These are phyloP conservation scores for Tripterygium wilfordii DNA, from an alignment of 177 flowering plant species.

Conservation along the genomic window DNA sequence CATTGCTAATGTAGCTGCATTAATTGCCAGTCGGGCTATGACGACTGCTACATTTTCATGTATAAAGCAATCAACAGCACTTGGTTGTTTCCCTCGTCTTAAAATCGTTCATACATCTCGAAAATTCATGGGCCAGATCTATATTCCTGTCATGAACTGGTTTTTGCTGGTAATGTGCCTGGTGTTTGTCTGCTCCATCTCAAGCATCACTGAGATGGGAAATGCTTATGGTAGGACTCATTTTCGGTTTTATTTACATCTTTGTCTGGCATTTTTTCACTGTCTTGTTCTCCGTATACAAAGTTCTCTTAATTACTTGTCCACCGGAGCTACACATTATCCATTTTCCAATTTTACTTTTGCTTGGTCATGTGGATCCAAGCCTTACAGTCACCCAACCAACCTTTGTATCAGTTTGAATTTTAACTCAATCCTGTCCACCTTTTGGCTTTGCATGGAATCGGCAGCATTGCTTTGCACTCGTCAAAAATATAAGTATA, in stretches of 20 bases:
- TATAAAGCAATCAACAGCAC: slow-evolving; percentile 90
- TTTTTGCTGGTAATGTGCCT: slow-evolving; percentile 74
- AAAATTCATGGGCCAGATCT: slow-evolving; percentile 97
- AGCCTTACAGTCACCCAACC: too few relatives aligned
- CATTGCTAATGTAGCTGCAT: slow-evolving; percentile 89
- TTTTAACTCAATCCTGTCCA: too few relatives aligned
- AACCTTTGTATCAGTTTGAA: too few relatives aligned
- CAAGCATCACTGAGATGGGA: slow-evolving; percentile 84
- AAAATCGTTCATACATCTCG: slow-evolving; percentile 95
- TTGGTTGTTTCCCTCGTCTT: slow-evolving; percentile 99
- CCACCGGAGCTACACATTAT: too few relatives aligned
- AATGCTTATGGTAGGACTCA: slow-evolving; percentile 68
- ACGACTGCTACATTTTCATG: slow-evolving; percentile 98
- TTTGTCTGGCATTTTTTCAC: not conserved
- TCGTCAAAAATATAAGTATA: too few relatives aligned
- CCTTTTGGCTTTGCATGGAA: too few relatives aligned
- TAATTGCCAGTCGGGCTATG: slow-evolving; percentile 96
- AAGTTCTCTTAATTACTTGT: not conserved
- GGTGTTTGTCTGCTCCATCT: slow-evolving; percentile 63
- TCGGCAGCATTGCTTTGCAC: too few relatives aligned
- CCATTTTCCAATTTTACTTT: not conserved
- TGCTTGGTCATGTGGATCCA: too few relatives aligned
- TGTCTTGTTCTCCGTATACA: not conserved
- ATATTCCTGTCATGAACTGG: slow-evolving; percentile 96
- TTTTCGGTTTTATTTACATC: not conserved